phyloP scores from a whole-genome alignment of 495 filamentous ascomycete genomes.

The Penicillium bialowiezense region DNA sequence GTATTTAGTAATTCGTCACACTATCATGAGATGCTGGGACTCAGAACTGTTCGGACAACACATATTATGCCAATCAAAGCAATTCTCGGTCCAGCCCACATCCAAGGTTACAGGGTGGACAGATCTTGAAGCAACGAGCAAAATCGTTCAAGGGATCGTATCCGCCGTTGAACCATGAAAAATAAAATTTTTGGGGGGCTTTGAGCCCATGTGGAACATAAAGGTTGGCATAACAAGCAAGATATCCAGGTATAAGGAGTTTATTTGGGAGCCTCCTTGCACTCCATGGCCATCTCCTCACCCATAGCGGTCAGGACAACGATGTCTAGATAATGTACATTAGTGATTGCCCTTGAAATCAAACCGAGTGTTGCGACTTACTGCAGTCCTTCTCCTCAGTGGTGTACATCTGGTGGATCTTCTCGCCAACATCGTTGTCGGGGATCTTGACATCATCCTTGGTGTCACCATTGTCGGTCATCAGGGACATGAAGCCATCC shows the following conservation, averaged over 20 bases:
- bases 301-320: slow-evolving; percentile 93
- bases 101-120: slow-evolving; percentile 35
- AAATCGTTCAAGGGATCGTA: slow-evolving; percentile 30
- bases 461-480: slow-evolving; percentile 72
- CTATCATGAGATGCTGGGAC: slow-evolving; percentile 46
- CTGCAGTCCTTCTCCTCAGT: slow-evolving; percentile 77
- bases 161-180: slow-evolving; percentile 33
- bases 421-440: slow-evolving; percentile 80
- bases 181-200: slow-evolving; percentile 23
- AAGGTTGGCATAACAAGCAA: slow-evolving; percentile 34
- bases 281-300: slow-evolving; percentile 88
- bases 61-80: slow-evolving; percentile 41
- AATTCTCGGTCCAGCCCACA: slow-evolving; percentile 39
- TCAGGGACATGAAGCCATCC: slow-evolving; percentile 87
- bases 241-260: slow-evolving; percentile 23
- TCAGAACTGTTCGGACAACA: slow-evolving; percentile 39
- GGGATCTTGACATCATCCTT: slow-evolving; percentile 96
- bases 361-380: slow-evolving; percentile 48
- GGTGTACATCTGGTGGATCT: slow-evolving; percentile 71
- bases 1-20: slow-evolving; percentile 45
- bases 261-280: slow-evolving; percentile 76
- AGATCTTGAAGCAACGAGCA: slow-evolving; percentile 21
- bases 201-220: slow-evolving; percentile 30
- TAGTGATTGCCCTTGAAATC: neutral
- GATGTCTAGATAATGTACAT: slow-evolving; percentile 57